Percentiles rank a stretch among this genome's conserved stretches.
Evolutionary conservation across 148 eudicot species (phyloP).

Genomic region (Rhododendron ferrugineum): DNA sequence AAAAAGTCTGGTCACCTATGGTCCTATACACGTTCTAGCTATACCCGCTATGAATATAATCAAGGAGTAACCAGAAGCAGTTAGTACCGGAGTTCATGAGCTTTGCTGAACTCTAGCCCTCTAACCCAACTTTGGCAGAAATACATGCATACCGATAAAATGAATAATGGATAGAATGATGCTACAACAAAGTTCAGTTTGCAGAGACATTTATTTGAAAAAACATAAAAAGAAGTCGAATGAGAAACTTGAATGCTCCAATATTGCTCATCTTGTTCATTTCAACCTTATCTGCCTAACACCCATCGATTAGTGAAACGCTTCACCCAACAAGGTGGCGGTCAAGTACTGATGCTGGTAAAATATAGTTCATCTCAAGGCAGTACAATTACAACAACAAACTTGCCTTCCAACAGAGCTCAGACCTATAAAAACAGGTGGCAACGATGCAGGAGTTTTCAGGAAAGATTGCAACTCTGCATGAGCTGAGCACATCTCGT

Average conservation of each 20-base stretch:
- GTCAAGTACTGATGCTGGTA: background rate
- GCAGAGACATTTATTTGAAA: background rate
- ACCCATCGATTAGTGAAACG: background rate
- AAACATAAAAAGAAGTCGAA: background rate
- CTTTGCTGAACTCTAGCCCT: background rate
- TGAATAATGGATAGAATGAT: background rate
- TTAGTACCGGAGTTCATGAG: background rate
- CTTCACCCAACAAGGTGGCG: background rate
- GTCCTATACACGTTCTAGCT: background rate
- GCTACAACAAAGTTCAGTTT: background rate
- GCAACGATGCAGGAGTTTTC: slow-evolving; percentile 28
- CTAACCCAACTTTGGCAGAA: background rate
- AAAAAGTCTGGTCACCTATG: background rate
- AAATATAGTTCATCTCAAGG: background rate
- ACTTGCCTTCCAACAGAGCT: slow-evolving; percentile 79
- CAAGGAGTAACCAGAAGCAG: background rate
- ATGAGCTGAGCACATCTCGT: slow-evolving; percentile 52
- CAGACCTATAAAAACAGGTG: slow-evolving; percentile 69
- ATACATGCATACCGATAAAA: background rate
- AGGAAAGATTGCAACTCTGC: slow-evolving; percentile 46
- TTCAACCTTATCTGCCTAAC: background rate
- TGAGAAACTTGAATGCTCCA: background rate
- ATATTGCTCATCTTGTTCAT: background rate
- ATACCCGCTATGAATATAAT: background rate
- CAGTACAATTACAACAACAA: background rate